Evolutionary conservation across 2,329 filamentous ascomycete genomes (phyloP).

Genomic region (Ophiostoma australiae): DNA sequence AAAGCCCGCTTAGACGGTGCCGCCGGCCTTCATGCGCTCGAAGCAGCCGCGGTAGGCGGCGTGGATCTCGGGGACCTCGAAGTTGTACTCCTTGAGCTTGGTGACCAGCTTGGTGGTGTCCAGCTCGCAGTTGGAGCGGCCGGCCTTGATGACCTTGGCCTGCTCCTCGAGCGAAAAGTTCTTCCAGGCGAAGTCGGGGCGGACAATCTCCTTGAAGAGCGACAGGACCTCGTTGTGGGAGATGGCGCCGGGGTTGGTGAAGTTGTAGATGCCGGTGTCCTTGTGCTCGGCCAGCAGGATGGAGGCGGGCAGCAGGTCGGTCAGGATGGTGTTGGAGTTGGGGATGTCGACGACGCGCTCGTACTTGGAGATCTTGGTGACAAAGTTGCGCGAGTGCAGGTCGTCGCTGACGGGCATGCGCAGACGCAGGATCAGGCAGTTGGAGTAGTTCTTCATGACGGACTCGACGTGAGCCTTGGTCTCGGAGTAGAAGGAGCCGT

Average conservation of each 20-base stretch:
- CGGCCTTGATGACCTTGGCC: slow-evolving; percentile 62
- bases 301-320: slow-evolving; percentile 58
- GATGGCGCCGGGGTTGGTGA: slow-evolving; percentile 65
- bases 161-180: slow-evolving; percentile 65
- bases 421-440: slow-evolving; percentile 59
- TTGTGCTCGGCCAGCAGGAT: slow-evolving; percentile 96
- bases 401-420: slow-evolving; percentile 67
- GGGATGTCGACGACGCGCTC: slow-evolving; percentile 61
- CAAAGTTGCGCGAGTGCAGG: slow-evolving; percentile 61
- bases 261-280: slow-evolving; percentile 63
- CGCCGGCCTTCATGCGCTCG: slow-evolving; percentile 56
- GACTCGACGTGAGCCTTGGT: slow-evolving; percentile 63
- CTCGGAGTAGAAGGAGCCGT: slow-evolving; percentile 62
- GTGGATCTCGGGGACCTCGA: slow-evolving; percentile 57
- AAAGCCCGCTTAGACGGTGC: slow-evolving; percentile 42
- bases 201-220: slow-evolving; percentile 59
- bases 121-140: slow-evolving; percentile 60
- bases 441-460: slow-evolving; percentile 58
- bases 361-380: slow-evolving; percentile 64
- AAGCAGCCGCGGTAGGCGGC: slow-evolving; percentile 59
- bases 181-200: slow-evolving; percentile 56
- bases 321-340: slow-evolving; percentile 63
- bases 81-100: slow-evolving; percentile 56
- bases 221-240: slow-evolving; percentile 64
- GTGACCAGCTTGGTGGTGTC: slow-evolving; percentile 57